Evolutionary conservation across 805 yeast species (phyloP).

Genomic region (Candida stauntonica): DNA sequence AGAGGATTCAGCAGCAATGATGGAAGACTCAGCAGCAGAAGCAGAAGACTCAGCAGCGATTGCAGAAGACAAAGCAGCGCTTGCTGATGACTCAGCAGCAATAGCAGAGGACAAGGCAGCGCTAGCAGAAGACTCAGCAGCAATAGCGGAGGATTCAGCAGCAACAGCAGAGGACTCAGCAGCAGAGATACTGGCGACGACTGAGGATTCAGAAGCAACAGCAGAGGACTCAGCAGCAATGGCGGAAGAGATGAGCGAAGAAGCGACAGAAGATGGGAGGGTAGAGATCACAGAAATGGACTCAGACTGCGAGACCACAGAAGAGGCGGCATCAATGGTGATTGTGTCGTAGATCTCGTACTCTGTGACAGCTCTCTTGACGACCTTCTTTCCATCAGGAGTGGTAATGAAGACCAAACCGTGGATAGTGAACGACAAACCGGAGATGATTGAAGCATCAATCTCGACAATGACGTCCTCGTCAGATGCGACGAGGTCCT

Average conservation of each 20-base stretch:
- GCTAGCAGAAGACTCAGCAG: neutral
- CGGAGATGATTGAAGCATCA: neutral
- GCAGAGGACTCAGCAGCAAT: neutral
- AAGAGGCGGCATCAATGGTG: neutral
- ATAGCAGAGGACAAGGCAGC: neutral
- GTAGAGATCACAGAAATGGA: too few relatives aligned
- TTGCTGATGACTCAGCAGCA: too few relatives aligned
- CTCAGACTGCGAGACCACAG: too few relatives aligned
- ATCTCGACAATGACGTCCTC: neutral
- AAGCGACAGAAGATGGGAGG: too few relatives aligned
- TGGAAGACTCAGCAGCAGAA: neutral
- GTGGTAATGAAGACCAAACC: neutral
- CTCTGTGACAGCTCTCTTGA: conserved; percentile 3
- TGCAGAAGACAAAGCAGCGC: too few relatives aligned
- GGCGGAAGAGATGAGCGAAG: too few relatives aligned
- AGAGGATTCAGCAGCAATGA: neutral
- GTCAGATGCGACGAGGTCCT: neutral
- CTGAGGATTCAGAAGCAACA: too few relatives aligned
- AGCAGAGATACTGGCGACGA: too few relatives aligned
- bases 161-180: too few relatives aligned
- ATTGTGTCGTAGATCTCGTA: neutral
- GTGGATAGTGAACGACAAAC: neutral
- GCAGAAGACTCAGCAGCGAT: neutral
- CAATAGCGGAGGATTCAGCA: too few relatives aligned
- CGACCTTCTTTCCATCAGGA: neutral